These are phyloP conservation scores for Sclerotinia sclerotiorum DNA, from an alignment of 2,329 filamentous ascomycete species.

Conservation along the genomic window DNA sequence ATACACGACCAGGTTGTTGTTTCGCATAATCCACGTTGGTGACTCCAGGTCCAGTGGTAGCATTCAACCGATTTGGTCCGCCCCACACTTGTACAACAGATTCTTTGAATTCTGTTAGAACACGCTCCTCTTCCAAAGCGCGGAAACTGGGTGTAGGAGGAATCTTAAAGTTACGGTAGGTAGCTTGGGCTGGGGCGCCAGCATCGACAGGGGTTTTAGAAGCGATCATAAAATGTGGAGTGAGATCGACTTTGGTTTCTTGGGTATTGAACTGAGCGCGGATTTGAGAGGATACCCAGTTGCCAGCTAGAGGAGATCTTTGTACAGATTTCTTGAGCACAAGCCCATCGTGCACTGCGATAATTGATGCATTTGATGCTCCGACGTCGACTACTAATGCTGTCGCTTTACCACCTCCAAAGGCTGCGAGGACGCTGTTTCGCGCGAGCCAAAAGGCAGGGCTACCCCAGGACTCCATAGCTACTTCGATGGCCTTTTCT, in stretches of 20 bases:
- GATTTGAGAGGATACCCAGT: constrained; percentile 88
- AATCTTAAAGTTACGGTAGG: constrained; percentile 67
- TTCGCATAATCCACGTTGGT: constrained; percentile 75
- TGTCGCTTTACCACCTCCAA: constrained; percentile 89
- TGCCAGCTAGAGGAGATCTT: constrained; percentile 79
- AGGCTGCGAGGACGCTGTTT: constrained; percentile 85
- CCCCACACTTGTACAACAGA: constrained; percentile 93
- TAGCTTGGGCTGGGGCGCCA: constrained; percentile 73
- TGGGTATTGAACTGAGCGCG: constrained; percentile 73
- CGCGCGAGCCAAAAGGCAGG: constrained; percentile 93
- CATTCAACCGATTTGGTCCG: constrained; percentile 66
- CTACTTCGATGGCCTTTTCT: constrained; percentile 93
- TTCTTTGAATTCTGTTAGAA: constrained; percentile 96
- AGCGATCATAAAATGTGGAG: constrained; percentile 83
- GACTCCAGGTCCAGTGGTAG: constrained; percentile 50
- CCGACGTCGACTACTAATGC: constrained; percentile 91
- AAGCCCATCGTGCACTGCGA: constrained; percentile 91
- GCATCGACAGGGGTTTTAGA: constrained; percentile 89
- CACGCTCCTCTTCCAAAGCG: constrained; percentile 83
- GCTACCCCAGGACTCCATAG: constrained; percentile 94
- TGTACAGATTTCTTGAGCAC: constrained; percentile 88
- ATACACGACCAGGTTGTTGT: constrained; percentile 75
- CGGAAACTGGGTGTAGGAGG: constrained; percentile 70
- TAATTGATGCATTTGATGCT: constrained; percentile 83
- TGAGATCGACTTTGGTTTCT: constrained; percentile 69